Conservation (phyloP, 805 yeast genomes). For the Yamadazyma philogaea region DNA sequence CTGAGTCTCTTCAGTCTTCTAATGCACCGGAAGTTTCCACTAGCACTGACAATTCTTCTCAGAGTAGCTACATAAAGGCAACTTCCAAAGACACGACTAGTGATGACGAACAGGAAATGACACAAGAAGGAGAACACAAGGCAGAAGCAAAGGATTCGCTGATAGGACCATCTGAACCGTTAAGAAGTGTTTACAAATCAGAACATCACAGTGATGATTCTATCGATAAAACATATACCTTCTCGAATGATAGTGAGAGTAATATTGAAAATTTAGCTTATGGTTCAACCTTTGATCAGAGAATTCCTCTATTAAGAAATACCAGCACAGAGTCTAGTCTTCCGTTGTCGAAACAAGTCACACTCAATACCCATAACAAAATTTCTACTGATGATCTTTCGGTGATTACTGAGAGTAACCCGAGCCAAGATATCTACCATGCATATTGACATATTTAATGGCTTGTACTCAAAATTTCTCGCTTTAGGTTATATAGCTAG, state of each 20-base stretch:
- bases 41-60: constrained; percentile 11
- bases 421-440: constrained; percentile 21
- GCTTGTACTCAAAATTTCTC: no score
- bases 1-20: constrained; percentile 3
- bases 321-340: constrained; percentile 14
- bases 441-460: constrained; percentile 20
- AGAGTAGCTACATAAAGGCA: neutral
- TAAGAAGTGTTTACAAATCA: neutral
- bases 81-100: neutral
- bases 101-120: neutral
- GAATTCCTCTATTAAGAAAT: constrained; percentile 17
- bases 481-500: no score
- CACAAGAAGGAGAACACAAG: neutral
- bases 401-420: constrained; percentile 18
- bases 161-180: neutral
- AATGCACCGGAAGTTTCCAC: constrained; percentile 10
- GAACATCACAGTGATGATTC: constrained; percentile 1
- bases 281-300: constrained; percentile 16
- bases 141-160: neutral
- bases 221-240: neutral
- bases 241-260: constrained; percentile 16
- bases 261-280: constrained; percentile 16
- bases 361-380: constrained; percentile 7
- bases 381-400: constrained; percentile 23
- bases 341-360: constrained; percentile 11